A percentile compares a stretch with the other conserved stretches of the same genome.
Conservation (phyloP, 2,329 filamentous ascomycete species). For the Verticillium longisporum region DNA sequence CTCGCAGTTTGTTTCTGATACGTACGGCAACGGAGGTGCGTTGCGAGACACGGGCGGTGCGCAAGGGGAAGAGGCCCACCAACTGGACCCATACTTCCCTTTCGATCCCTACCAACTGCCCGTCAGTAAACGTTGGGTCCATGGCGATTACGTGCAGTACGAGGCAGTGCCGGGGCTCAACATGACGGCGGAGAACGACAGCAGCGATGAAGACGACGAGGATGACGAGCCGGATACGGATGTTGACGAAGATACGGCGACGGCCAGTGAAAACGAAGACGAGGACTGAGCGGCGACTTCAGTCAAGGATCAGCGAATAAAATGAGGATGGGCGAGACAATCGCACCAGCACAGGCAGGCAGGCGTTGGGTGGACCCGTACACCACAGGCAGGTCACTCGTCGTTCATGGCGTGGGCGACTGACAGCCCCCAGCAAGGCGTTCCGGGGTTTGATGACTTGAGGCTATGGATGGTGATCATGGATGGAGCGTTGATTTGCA, state of each 20-base stretch:
- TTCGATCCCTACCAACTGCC: constrained; percentile 96
- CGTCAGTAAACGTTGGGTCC: constrained; percentile 79
- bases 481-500: not conserved
- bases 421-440: not conserved
- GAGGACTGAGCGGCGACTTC: constrained; percentile 21
- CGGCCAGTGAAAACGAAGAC: constrained; percentile 38
- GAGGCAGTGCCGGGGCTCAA: constrained; percentile 65
- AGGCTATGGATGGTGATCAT: not conserved
- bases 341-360: not conserved
- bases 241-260: constrained; percentile 44
- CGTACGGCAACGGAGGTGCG: constrained; percentile 47
- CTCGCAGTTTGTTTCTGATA: constrained; percentile 57
- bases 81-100: constrained; percentile 91
- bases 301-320: not conserved
- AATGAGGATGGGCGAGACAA: not conserved
- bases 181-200: constrained; percentile 46
- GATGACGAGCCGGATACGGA: constrained; percentile 38
- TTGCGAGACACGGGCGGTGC: constrained; percentile 45
- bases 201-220: constrained; percentile 48
- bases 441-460: not conserved
- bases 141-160: constrained; percentile 78
- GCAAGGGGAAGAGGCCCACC: constrained; percentile 70
- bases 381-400: not conserved
- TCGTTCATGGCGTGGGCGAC: not conserved
- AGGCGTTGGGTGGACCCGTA: not conserved